phyloP scores from a whole-genome alignment of 352 stramenopile species.

The Phytophthora podocarpi region DNA sequence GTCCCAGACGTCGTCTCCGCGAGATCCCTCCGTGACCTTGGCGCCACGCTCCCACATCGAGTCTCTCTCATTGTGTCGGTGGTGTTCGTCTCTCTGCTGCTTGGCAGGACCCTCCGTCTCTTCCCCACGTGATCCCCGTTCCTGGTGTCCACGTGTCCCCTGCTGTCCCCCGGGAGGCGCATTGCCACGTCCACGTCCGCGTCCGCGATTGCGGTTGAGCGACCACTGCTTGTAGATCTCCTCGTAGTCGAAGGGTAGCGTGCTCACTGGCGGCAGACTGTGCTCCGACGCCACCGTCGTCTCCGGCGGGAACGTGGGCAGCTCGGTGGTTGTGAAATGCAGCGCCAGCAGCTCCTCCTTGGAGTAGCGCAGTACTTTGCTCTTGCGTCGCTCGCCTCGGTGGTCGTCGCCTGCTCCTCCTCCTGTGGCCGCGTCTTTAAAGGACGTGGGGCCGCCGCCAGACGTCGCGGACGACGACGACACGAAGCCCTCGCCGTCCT shows the following conservation, averaged over 20 bases:
- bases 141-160: slow-evolving; percentile 36
- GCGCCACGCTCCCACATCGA: slow-evolving; percentile 65
- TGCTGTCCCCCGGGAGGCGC: slow-evolving; percentile 26
- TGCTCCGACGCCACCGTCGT: slow-evolving; percentile 72
- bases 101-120: slow-evolving; percentile 46
- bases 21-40: slow-evolving; percentile 38
- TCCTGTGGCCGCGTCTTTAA: slow-evolving; percentile 45
- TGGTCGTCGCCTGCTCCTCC: slow-evolving; percentile 37
- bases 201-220: slow-evolving; percentile 78
- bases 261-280: slow-evolving; percentile 69
- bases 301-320: slow-evolving; percentile 62
- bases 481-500: slow-evolving; percentile 86
- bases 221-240: slow-evolving; percentile 90
- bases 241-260: slow-evolving; percentile 85
- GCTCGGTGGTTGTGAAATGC: slow-evolving; percentile 59
- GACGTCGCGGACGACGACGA: slow-evolving; percentile 33
- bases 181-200: slow-evolving; percentile 69
- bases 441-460: slow-evolving; percentile 21
- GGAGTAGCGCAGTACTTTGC: slow-evolving; percentile 83
- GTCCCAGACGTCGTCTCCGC: slow-evolving; percentile 76
- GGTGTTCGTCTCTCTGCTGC: slow-evolving; percentile 30
- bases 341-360: slow-evolving; percentile 83
- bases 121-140: slow-evolving; percentile 61
- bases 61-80: slow-evolving; percentile 48
- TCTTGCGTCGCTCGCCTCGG: slow-evolving; percentile 58